Percentiles rank a stretch among this genome's conserved stretches.
Evolutionary conservation across 305 asterid genomes (phyloP).

Genomic region (Fraxinus latifolia): DNA sequence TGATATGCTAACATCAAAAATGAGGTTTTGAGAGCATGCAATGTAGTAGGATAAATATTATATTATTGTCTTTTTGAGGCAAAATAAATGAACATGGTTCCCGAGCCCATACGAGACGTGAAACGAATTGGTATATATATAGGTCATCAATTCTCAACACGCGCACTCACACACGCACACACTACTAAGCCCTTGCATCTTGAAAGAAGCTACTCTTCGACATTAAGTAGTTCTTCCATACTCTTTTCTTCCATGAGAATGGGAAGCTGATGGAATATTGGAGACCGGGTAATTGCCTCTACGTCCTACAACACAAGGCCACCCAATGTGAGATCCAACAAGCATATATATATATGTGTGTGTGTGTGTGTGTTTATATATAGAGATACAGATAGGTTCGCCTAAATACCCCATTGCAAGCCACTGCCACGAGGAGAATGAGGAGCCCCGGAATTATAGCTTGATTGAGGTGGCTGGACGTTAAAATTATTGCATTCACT

Average conservation of each 20-base stretch:
- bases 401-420: constrained; percentile 46
- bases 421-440: constrained; percentile 48
- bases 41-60: constrained; percentile 23
- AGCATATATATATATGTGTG: not conserved
- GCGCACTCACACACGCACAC: constrained; percentile 6
- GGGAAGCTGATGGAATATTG: constrained; percentile 52
- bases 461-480: constrained; percentile 42
- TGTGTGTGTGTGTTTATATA: not conserved
- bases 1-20: constrained; percentile 4
- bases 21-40: constrained; percentile 18
- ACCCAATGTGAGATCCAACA: not conserved
- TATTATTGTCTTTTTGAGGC: not conserved
- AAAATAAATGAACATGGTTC: constrained; percentile 12
- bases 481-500: constrained; percentile 47
- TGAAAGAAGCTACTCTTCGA: constrained; percentile 21
- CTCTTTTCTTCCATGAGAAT: constrained; percentile 64
- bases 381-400: not conserved
- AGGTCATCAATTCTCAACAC: constrained; percentile 20
- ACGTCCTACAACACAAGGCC: constrained; percentile 49
- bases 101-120: constrained; percentile 1
- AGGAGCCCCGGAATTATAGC: constrained; percentile 40
- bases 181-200: constrained; percentile 20
- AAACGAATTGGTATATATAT: constrained; percentile 8
- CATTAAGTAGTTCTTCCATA: constrained; percentile 53
- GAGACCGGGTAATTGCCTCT: constrained; percentile 59